These are phyloP conservation scores for Kurtzmaniella cleridarum DNA, from an alignment of 805 yeast species.

Conservation along the genomic window DNA sequence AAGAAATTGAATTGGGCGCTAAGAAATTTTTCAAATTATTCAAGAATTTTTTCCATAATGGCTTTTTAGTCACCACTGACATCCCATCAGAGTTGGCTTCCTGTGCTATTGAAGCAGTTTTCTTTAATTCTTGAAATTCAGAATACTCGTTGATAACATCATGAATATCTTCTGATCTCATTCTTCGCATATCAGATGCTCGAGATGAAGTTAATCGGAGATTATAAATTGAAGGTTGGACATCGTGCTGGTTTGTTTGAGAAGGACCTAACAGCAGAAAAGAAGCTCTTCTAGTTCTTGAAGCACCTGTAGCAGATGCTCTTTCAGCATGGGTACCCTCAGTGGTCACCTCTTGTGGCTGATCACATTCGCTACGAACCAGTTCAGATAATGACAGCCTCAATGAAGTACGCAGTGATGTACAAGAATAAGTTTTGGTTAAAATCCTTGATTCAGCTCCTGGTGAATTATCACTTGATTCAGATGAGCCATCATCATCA, in stretches of 20 bases:
- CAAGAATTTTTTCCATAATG: neutral
- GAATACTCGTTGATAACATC: conserved; percentile 44
- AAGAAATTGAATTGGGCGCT: conserved; percentile 68
- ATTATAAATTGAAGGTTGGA: too few relatives aligned
- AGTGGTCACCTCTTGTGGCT: neutral
- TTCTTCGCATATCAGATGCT: conserved; percentile 18
- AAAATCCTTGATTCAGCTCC: neutral
- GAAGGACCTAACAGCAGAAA: neutral
- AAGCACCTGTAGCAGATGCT: too few relatives aligned
- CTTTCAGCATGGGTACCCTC: neutral
- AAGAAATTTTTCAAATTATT: conserved; percentile 43
- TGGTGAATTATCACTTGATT: neutral
- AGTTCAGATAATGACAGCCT: neutral
- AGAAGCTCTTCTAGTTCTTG: too few relatives aligned
- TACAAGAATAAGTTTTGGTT: too few relatives aligned
- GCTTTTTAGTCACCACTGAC: neutral
- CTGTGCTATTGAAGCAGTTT: neutral
- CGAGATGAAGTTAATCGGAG: conserved; percentile 15
- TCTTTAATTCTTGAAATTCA: conserved; percentile 33
- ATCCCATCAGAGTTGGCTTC: neutral
- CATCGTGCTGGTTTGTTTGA: neutral
- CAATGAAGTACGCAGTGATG: neutral
- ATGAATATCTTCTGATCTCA: conserved; percentile 27
- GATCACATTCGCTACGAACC: neutral
- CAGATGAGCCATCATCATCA: neutral